A percentile compares a stretch with the other conserved stretches of the same genome.
phyloP scores from a whole-genome alignment of 306 rosid genomes.

The Rosa persica region DNA sequence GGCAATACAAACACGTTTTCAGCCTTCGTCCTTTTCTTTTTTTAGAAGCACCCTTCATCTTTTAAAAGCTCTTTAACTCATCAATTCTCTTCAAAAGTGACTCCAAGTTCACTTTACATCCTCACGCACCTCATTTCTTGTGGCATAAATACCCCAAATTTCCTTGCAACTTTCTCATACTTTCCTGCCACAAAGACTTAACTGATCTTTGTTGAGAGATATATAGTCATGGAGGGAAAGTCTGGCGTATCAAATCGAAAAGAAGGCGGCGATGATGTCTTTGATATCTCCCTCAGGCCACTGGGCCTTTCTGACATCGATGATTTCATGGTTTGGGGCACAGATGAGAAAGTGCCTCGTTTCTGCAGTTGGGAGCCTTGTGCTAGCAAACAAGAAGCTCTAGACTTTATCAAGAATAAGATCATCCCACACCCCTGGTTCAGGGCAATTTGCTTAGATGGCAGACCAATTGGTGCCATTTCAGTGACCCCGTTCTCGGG shows the following conservation, averaged over 20 bases:
- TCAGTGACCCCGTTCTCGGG: constrained; percentile 32
- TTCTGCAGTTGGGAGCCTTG: constrained; percentile 62
- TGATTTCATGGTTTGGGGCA: constrained; percentile 60
- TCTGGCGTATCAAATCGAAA: constrained; percentile 1
- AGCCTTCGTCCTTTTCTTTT: too few species aligned
- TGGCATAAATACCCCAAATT: too few species aligned
- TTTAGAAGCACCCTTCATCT: too few species aligned
- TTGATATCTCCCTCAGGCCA: constrained; percentile 46
- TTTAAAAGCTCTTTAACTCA: too few species aligned
- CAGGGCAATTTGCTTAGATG: constrained; percentile 55
- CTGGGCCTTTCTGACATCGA: constrained; percentile 54
- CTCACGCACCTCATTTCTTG: too few species aligned
- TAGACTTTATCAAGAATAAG: constrained; percentile 34
- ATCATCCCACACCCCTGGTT: constrained; percentile 47
- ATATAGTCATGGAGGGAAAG: constrained; percentile 23
- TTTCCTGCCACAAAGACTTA: too few species aligned
- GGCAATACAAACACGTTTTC: too few species aligned
- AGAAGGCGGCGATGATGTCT: not conserved
- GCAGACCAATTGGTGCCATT: constrained; percentile 53
- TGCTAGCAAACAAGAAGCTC: constrained; percentile 42
- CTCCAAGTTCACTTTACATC: too few species aligned
- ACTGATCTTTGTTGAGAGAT: too few species aligned
- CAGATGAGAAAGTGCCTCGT: constrained; percentile 47
- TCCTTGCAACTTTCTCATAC: too few species aligned
- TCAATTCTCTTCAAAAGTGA: too few species aligned